Percentiles rank a stretch among this genome's conserved stretches.
Conservation (phyloP, 805 yeast species). For the Candida tallmaniae region DNA sequence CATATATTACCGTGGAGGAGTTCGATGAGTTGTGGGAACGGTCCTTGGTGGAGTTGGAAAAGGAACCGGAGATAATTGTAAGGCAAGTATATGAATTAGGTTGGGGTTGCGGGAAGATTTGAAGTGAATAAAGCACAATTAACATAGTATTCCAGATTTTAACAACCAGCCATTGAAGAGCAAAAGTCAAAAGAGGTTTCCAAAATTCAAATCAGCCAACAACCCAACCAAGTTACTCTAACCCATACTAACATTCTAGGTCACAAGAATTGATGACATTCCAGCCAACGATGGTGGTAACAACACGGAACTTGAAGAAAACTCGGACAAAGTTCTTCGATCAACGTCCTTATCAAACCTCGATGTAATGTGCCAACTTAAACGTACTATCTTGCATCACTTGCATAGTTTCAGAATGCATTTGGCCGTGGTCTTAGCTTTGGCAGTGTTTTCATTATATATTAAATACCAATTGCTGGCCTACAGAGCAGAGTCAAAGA, state of each 20-base stretch:
- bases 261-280: slow-evolving; percentile 15
- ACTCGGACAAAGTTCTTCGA: slow-evolving; percentile 57
- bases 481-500: slow-evolving; percentile 32
- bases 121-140: slow-evolving; percentile 22
- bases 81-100: too few relatives aligned
- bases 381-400: slow-evolving; percentile 44
- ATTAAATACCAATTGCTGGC: slow-evolving; percentile 27
- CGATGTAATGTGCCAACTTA: slow-evolving; percentile 52
- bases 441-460: neutral
- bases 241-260: slow-evolving; percentile 27
- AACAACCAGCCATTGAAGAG: too few relatives aligned
- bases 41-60: slow-evolving; percentile 55
- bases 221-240: too few relatives aligned
- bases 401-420: slow-evolving; percentile 20
- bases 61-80: slow-evolving; percentile 68
- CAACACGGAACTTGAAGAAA: slow-evolving; percentile 27
- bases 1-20: slow-evolving; percentile 52
- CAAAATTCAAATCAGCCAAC: too few relatives aligned
- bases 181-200: too few relatives aligned
- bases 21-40: slow-evolving; percentile 72
- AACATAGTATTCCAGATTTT: too few relatives aligned
- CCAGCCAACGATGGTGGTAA: slow-evolving; percentile 13
- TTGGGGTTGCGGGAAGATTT: too few relatives aligned
- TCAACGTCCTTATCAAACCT: slow-evolving; percentile 66
- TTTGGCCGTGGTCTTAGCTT: slow-evolving; percentile 9